phyloP scores from a whole-genome alignment of 495 filamentous ascomycete genomes.

The Penicillium daleae region DNA sequence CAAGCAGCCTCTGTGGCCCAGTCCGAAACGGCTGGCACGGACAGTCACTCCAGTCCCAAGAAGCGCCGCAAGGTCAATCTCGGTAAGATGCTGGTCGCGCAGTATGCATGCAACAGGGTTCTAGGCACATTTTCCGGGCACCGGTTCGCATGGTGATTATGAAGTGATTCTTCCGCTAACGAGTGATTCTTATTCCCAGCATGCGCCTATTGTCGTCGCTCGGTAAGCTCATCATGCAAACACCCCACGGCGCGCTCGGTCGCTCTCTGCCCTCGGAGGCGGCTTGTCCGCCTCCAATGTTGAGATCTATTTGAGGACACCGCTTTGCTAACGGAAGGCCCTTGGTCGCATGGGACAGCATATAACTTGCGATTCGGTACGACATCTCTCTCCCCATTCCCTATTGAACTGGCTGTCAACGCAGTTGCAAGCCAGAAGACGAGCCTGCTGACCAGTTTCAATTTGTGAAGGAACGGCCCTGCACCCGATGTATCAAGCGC shows the following conservation, averaged over 20 bases:
- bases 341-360: constrained; percentile 67
- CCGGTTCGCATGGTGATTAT: constrained; percentile 30
- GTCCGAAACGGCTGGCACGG: constrained; percentile 40
- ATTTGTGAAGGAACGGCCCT: constrained; percentile 79
- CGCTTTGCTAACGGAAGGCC: constrained; percentile 39
- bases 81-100: constrained; percentile 63
- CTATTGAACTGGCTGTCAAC: constrained; percentile 31
- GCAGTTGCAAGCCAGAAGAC: constrained; percentile 13
- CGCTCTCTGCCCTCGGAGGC: constrained; percentile 6
- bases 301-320: constrained; percentile 1
- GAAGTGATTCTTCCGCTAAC: constrained; percentile 39
- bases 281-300: no score
- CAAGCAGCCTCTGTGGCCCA: constrained; percentile 41
- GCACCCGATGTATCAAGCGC: constrained; percentile 96
- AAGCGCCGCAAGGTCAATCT: constrained; percentile 99
- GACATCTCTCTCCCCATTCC: constrained; percentile 52
- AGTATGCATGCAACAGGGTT: constrained; percentile 39
- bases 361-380: constrained; percentile 99
- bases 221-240: constrained; percentile 66
- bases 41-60: constrained; percentile 68
- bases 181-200: constrained; percentile 58
- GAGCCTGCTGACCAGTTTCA: constrained; percentile 34
- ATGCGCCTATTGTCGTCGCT: constrained; percentile 98
- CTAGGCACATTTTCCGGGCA: constrained; percentile 33
- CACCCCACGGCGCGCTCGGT: not conserved